Conservation (phyloP, 331 rosid species). For the Pyrus hybrid region DNA sequence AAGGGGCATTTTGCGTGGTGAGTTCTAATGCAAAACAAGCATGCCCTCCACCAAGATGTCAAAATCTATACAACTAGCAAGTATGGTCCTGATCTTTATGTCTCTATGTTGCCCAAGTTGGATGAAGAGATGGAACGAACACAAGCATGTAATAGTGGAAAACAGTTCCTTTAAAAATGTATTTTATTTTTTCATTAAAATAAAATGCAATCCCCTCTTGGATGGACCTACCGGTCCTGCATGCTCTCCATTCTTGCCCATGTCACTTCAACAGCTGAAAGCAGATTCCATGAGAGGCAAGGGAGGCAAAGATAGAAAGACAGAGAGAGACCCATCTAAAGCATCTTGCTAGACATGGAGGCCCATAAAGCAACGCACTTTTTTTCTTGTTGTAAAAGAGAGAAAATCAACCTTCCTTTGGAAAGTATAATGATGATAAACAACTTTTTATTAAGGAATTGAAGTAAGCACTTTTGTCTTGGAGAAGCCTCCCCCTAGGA, state of each 20-base stretch:
- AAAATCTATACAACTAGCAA: not conserved
- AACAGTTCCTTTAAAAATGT: conserved; percentile 26
- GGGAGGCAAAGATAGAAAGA: conserved; percentile 9
- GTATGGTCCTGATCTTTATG: conserved; percentile 12
- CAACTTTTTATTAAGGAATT: conserved; percentile 50
- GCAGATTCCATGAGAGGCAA: conserved; percentile 46
- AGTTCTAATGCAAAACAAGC: not conserved
- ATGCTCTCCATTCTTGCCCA: conserved; percentile 31
- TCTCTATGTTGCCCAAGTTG: conserved; percentile 24
- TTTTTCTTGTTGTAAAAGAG: conserved; percentile 10
- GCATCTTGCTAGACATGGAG: conserved; percentile 51
- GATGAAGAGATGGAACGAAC: conserved; percentile 24
- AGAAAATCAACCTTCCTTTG: conserved; percentile 24
- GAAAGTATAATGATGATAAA: conserved; percentile 47
- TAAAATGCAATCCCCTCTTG: conserved; percentile 13
- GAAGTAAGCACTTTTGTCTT: conserved; percentile 55
- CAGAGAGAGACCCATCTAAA: conserved; percentile 12
- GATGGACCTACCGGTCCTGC: conserved; percentile 26
- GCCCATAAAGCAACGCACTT: conserved; percentile 27
- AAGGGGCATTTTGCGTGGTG: not conserved
- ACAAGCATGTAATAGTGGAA: conserved; percentile 20
- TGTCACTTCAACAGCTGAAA: conserved; percentile 46
- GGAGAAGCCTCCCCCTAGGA: conserved; percentile 73
- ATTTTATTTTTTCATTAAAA: not conserved
- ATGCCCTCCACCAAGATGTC: not conserved